Base-by-base conservation (phyloP, 371 early-diverging fungal species). In the Apophysomyces sp. region DNA sequence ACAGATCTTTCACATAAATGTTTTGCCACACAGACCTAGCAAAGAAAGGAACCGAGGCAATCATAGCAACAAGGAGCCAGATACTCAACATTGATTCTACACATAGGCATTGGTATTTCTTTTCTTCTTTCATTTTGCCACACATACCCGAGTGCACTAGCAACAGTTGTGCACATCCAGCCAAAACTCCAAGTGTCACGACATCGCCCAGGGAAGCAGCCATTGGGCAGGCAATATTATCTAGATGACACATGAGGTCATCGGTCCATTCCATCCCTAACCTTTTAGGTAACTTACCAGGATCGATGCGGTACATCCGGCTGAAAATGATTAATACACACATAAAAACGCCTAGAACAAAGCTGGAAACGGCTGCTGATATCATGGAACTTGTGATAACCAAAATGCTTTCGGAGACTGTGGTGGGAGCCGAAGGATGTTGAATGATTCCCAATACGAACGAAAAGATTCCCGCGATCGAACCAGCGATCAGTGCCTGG, bases 141-240 rank as follows among this genome's bases (percentile, higher is more conserved):
- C 15, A 58, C 68, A 65, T 82, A 86, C 86, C 74, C 56, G 83
- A 71, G 55, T 74, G 65, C 9, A 62, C 60, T 13, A 62, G 51
- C 15, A 88, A 68, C 24, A 83, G 58, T 44, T 82, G 74, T 18
- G 87, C 82, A 60, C 77, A 83, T 4, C 74, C 79, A 31, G 89
- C 81, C 56, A 92, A 71, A 27, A 90, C 77, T 39, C 86, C 64
- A 32, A 92, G 73, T 3, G 91, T 90, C 9, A 90, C 83, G 24
- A 92, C 76, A 68, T 92, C 92, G 13, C 92, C 92, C 30, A 90
- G 65, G 2, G 86, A 85, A 8, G 92, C 89, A 3, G 90, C 90
- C 77, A 88, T 77, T 18, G 87, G 89, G 57, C 86, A 86, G 13
- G 89, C 89, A 68, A 88, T 86, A 41, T 88, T 88, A 66, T 87